A percentile compares a stretch with the other conserved stretches of the same genome.
phyloP scores from a whole-genome alignment of 257 asterid genomes.

The Ocimum tenuiflorum region DNA sequence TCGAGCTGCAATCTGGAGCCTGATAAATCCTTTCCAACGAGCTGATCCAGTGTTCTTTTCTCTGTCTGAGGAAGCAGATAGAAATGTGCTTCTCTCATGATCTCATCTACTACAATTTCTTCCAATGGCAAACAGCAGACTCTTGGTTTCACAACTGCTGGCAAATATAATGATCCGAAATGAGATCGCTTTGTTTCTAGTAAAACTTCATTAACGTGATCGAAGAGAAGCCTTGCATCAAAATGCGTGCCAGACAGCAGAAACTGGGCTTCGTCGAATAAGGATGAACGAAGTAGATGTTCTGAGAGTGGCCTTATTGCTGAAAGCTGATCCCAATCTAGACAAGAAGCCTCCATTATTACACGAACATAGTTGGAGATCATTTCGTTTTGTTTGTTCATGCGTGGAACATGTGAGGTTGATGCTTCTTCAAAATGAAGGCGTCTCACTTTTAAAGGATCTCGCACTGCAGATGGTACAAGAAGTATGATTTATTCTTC shows the following conservation, averaged over 20 bases:
- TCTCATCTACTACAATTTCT: constrained; percentile 37
- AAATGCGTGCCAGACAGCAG: constrained; percentile 20
- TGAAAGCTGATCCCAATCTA: constrained; percentile 36
- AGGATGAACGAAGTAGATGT: constrained; percentile 30
- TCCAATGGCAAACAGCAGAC: constrained; percentile 28
- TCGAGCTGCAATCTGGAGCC: constrained; percentile 43
- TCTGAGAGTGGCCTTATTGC: constrained; percentile 22
- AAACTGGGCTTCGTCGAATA: constrained; percentile 26
- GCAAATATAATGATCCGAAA: constrained; percentile 30
- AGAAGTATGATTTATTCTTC: not conserved
- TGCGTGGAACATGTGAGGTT: constrained; percentile 23
- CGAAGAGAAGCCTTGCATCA: constrained; percentile 50
- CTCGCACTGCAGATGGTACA: constrained; percentile 29
- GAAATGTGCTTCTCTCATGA: constrained; percentile 40
- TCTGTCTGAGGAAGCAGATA: constrained; percentile 25
- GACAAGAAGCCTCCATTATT: constrained; percentile 33
- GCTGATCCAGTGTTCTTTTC: constrained; percentile 34
- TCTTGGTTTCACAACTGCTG: constrained; percentile 31
- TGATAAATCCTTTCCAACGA: constrained; percentile 28
- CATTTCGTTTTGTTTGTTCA: constrained; percentile 22
- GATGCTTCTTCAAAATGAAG: constrained; percentile 43
- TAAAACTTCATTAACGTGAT: constrained; percentile 49
- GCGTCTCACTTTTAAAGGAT: constrained; percentile 31
- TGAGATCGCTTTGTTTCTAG: constrained; percentile 23
- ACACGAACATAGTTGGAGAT: constrained; percentile 32